Evolutionary conservation across 148 eudicot genomes (phyloP).

Genomic region (Vaccinium macrocarpon): DNA sequence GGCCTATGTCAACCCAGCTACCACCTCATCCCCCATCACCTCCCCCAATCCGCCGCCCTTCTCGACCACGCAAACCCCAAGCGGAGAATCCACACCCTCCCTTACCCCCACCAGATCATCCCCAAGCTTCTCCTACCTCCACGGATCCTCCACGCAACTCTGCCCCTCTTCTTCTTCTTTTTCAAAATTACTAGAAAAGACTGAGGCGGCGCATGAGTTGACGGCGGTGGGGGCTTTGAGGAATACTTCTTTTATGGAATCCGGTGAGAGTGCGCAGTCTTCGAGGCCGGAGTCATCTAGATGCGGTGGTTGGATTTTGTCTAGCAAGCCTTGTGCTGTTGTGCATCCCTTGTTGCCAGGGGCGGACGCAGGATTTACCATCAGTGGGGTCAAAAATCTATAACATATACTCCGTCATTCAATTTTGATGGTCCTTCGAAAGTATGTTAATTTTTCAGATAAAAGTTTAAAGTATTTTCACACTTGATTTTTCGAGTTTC

Average conservation of each 20-base stretch:
- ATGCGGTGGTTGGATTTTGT: slow-evolving; percentile 53
- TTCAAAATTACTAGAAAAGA: slow-evolving; percentile 22
- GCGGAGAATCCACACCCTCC: slow-evolving; percentile 19
- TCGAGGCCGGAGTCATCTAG: slow-evolving; percentile 90
- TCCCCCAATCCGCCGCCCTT: slow-evolving; percentile 37
- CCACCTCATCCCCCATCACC: slow-evolving; percentile 29
- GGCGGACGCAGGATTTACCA: too few relatives aligned
- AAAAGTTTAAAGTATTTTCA: too few relatives aligned
- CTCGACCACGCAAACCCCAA: slow-evolving; percentile 31
- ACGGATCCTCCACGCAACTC: slow-evolving; percentile 33
- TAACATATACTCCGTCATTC: too few relatives aligned
- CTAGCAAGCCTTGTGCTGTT: slow-evolving; percentile 20
- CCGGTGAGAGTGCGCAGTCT: slow-evolving; percentile 80
- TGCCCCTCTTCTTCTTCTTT: slow-evolving; percentile 16
- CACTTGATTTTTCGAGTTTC: too few relatives aligned
- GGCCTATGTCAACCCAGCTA: slow-evolving; percentile 21
- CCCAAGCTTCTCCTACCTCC: slow-evolving; percentile 11
- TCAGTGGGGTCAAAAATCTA: too few relatives aligned
- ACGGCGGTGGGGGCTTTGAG: slow-evolving; percentile 71
- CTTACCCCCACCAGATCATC: slow-evolving; percentile 33
- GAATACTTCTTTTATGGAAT: slow-evolving; percentile 67
- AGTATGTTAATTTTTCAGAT: too few relatives aligned
- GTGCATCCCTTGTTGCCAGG: slow-evolving; percentile 22
- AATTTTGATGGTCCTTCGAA: too few relatives aligned
- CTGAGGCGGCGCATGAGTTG: slow-evolving; percentile 36